Evolutionary conservation across 805 yeast species (phyloP).

Genomic region (Pachysolen tannophilus): DNA sequence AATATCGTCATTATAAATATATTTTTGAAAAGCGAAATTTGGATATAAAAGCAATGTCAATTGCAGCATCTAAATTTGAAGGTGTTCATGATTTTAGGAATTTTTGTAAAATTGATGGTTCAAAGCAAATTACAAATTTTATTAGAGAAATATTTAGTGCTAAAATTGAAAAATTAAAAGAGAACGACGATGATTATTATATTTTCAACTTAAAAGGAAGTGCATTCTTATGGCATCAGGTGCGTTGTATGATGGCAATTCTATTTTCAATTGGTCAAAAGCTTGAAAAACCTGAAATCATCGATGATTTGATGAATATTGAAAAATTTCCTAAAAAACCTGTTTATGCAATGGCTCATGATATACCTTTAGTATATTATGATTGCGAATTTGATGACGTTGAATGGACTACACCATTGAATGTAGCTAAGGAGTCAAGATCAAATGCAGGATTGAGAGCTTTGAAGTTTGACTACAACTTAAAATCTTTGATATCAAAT

Average conservation of each 20-base stretch:
- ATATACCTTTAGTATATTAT: conserved; percentile 76
- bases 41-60: conserved; percentile 57
- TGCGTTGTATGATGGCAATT: conserved; percentile 87
- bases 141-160: conserved; percentile 47
- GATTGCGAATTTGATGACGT: conserved; percentile 68
- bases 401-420: conserved; percentile 48
- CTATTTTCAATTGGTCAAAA: conserved; percentile 75
- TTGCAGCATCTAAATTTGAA: conserved; percentile 52
- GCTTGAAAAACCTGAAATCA: conserved; percentile 52
- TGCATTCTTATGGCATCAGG: conserved; percentile 98
- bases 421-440: conserved; percentile 30
- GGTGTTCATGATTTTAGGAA: conserved; percentile 91
- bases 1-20: conserved; percentile 80
- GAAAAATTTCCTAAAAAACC: conserved; percentile 59
- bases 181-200: conserved; percentile 30
- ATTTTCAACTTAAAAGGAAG: conserved; percentile 76
- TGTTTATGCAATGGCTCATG: conserved; percentile 81
- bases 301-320: conserved; percentile 52
- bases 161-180: conserved; percentile 13
- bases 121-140: conserved; percentile 83
- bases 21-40: conserved; percentile 52
- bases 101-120: conserved; percentile 90
- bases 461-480: conserved; percentile 44
- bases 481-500: conserved; percentile 46
- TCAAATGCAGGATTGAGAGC: conserved; percentile 39